These are phyloP conservation scores for Saturnispora gosingensis DNA, from an alignment of 805 yeast genomes.

Conservation along the genomic window DNA sequence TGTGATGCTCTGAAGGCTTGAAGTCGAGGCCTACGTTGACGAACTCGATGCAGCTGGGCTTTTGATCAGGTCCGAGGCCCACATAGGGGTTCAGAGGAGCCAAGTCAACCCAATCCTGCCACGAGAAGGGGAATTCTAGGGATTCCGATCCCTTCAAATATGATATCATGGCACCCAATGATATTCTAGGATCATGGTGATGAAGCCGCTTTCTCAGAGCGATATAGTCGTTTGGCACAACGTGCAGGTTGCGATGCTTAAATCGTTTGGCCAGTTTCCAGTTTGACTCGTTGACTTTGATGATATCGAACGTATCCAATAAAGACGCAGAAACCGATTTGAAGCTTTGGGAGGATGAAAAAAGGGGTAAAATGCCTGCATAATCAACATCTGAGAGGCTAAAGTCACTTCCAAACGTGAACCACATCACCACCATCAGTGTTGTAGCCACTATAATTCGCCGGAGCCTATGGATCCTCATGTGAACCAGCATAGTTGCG, in stretches of 20 bases:
- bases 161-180: conserved; percentile 1
- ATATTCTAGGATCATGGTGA: conserved; percentile 8
- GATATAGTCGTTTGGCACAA: neutral
- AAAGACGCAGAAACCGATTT: neutral
- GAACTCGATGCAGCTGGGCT: conserved; percentile 23
- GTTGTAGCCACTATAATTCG: neutral
- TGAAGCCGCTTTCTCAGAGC: neutral
- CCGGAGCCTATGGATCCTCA: neutral
- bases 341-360: neutral
- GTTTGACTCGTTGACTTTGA: neutral
- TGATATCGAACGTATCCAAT: neutral
- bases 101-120: conserved; percentile 50
- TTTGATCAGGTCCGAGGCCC: conserved; percentile 8
- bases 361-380: neutral
- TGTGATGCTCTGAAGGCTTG: conserved; percentile 13
- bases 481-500: neutral
- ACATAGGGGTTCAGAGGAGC: conserved; percentile 27
- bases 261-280: neutral
- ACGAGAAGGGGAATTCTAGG: conserved; percentile 30
- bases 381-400: neutral
- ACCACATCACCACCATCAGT: neutral
- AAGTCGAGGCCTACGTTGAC: conserved; percentile 6
- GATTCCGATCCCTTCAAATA: neutral
- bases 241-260: neutral
- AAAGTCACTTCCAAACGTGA: neutral